Conservation (phyloP, 495 filamentous ascomycete species). For the Tuber indicum region DNA sequence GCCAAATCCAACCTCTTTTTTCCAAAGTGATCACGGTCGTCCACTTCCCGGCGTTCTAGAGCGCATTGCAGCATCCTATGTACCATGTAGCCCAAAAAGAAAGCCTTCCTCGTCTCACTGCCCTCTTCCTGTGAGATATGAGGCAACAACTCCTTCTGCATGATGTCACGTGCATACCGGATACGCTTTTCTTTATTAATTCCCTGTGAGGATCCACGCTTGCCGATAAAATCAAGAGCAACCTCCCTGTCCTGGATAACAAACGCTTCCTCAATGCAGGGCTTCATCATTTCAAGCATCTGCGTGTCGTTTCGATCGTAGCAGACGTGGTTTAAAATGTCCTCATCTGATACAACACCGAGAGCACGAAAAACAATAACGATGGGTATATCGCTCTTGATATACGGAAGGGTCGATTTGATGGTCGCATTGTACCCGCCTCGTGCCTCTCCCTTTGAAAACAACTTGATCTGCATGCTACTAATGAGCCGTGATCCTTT, state of each 20-base stretch:
- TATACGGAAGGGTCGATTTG: constrained; percentile 80
- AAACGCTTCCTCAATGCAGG: constrained; percentile 92
- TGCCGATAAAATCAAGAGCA: constrained; percentile 93
- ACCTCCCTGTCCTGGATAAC: constrained; percentile 92
- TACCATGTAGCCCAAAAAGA: constrained; percentile 99
- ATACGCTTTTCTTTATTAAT: constrained; percentile 81
- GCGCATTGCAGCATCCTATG: constrained; percentile 87
- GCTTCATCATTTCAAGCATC: constrained; percentile 95
- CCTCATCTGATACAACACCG: constrained; percentile 93
- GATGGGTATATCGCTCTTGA: constrained; percentile 87
- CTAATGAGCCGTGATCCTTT: constrained; percentile 92
- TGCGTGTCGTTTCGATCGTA: constrained; percentile 91
- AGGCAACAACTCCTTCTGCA: constrained; percentile 93
- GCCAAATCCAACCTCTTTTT: constrained; percentile 97
- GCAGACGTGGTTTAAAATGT: constrained; percentile 95
- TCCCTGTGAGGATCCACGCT: constrained; percentile 68
- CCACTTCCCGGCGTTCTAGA: constrained; percentile 80
- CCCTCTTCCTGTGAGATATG: constrained; percentile 94
- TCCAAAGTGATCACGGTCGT: constrained; percentile 97
- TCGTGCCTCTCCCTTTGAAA: constrained; percentile 72
- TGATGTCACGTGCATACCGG: constrained; percentile 79
- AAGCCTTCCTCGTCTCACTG: constrained; percentile 94
- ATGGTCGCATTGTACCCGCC: constrained; percentile 80
- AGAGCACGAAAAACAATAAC: constrained; percentile 92
- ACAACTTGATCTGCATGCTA: constrained; percentile 78